Evolutionary conservation across 129 eudicot genomes (phyloP).

Genomic region (Saposhnikovia divaricata): DNA sequence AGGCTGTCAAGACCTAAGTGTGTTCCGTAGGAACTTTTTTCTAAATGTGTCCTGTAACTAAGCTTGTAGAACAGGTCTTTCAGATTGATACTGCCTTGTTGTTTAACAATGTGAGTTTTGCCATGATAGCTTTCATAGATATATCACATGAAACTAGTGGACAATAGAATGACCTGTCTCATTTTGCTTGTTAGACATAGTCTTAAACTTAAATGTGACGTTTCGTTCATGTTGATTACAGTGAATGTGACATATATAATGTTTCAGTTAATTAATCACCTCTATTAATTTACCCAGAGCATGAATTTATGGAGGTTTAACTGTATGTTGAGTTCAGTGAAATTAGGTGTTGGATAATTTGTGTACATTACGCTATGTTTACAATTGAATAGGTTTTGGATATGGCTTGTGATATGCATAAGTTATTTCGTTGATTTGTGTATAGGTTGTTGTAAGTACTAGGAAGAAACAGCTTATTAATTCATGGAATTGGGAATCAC

Average conservation of each 20-base stretch:
- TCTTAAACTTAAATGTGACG: too few species aligned
- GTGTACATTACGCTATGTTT: neutral
- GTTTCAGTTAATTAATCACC: too few species aligned
- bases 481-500: slow-evolving; percentile 92
- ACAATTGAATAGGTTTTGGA: neutral
- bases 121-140: too few species aligned
- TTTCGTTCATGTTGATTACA: neutral
- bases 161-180: too few species aligned
- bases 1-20: too few species aligned
- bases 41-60: too few species aligned
- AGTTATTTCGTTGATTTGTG: neutral
- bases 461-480: slow-evolving; percentile 57
- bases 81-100: too few species aligned
- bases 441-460: slow-evolving; percentile 48
- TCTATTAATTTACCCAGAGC: neutral
- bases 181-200: too few species aligned
- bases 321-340: neutral
- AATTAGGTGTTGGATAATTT: neutral
- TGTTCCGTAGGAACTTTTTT: too few species aligned
- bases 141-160: too few species aligned
- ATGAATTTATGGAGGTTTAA: neutral
- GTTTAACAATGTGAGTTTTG: too few species aligned
- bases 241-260: neutral
- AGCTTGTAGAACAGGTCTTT: too few species aligned
- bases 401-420: neutral